phyloP scores from a whole-genome alignment of 306 rosid species.

The Cajanus cajan region DNA sequence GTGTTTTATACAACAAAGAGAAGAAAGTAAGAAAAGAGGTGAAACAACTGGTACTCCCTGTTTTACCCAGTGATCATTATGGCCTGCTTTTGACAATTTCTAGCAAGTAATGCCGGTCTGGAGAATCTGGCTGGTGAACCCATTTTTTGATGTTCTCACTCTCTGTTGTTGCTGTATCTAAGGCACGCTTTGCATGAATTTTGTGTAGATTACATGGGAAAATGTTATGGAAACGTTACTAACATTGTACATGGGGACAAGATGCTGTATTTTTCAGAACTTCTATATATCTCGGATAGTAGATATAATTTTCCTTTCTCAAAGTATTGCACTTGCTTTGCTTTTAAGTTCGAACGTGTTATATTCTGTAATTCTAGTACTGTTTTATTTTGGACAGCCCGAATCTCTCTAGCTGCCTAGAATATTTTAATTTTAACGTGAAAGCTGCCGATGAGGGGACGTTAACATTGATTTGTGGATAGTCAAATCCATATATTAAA shows the following conservation, averaged over 20 bases:
- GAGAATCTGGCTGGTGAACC: slow-evolving; percentile 7
- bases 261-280: neutral
- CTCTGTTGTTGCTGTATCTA: slow-evolving; percentile 24
- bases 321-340: neutral
- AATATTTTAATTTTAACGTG: neutral
- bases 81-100: slow-evolving; percentile 77
- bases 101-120: slow-evolving; percentile 26
- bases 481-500: neutral
- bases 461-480: neutral
- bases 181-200: slow-evolving; percentile 40
- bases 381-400: neutral
- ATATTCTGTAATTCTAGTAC: neutral
- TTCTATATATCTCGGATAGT: neutral
- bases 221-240: slow-evolving; percentile 20
- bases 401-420: neutral
- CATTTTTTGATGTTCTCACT: neutral
- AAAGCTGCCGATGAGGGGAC: neutral
- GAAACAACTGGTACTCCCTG: slow-evolving; percentile 74
- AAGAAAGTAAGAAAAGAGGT: slow-evolving; percentile 69
- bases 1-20: slow-evolving; percentile 58
- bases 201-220: slow-evolving; percentile 35
- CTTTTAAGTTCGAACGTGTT: neutral
- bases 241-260: neutral
- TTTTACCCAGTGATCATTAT: slow-evolving; percentile 91
- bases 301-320: neutral